Evolutionary conservation across 805 yeast genomes (phyloP).

Genomic region (Candida krabiensis): DNA sequence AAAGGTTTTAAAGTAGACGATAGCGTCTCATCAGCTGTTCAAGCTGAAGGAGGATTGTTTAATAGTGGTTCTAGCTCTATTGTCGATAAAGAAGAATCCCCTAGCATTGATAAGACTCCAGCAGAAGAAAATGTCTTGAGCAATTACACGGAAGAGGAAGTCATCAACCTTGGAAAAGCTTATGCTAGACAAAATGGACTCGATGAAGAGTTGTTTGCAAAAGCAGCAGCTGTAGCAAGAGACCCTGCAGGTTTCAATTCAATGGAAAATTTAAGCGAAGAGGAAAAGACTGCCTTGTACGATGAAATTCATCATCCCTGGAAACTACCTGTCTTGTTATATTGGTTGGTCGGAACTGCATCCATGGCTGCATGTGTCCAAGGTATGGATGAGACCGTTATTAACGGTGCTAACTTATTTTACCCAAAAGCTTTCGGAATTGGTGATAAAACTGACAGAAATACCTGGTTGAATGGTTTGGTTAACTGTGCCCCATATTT

Average conservation of each 20-base stretch:
- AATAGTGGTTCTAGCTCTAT: conserved; percentile 10
- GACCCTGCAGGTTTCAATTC: conserved; percentile 54
- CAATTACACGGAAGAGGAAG: conserved; percentile 61
- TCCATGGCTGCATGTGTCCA: conserved; percentile 79
- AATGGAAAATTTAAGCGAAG: conserved; percentile 53
- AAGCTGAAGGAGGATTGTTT: conserved; percentile 15
- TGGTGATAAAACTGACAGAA: conserved; percentile 43
- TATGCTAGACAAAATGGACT: conserved; percentile 57
- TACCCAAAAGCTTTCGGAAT: conserved; percentile 60
- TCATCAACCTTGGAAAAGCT: conserved; percentile 66
- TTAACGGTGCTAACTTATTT: conserved; percentile 68
- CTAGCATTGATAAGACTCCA: conserved; percentile 4
- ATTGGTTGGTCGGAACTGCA: conserved; percentile 59
- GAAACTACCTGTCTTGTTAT: conserved; percentile 46
- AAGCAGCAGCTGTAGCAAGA: conserved; percentile 68
- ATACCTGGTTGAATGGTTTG: conserved; percentile 60
- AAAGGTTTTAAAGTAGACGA: no score
- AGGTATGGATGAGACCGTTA: conserved; percentile 78
- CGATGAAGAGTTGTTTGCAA: conserved; percentile 59
- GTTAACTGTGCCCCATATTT: conserved; percentile 72
- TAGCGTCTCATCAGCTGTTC: no score
- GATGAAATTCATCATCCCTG: conserved; percentile 48
- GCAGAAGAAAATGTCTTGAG: conserved; percentile 46
- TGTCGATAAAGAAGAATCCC: conserved; percentile 7
- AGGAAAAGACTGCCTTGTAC: conserved; percentile 52